Conservation (phyloP, 1,284 basidiomycete species). For the Termitomyces sp. region DNA sequence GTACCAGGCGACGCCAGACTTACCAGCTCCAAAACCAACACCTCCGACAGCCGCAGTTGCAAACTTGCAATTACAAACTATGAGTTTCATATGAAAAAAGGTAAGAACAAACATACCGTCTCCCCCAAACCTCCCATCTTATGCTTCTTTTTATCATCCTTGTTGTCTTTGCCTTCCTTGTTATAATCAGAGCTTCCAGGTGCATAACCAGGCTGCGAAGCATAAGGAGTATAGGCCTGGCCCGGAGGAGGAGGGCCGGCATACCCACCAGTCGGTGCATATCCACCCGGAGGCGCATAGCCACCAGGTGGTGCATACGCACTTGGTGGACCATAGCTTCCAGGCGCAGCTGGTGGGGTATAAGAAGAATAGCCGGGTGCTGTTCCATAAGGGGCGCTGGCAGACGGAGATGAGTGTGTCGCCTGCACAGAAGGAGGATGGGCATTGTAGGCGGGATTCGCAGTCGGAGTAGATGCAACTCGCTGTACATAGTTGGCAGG, state of each 20-base stretch:
- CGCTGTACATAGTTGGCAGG: constrained; percentile 30
- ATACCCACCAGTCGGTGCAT: constrained; percentile 15
- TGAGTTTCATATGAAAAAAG: constrained; percentile 1
- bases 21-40: constrained; percentile 63
- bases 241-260: constrained; percentile 15
- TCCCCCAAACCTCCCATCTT: constrained; percentile 52
- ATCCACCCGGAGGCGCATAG: constrained; percentile 4
- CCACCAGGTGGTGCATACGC: neutral
- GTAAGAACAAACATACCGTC: constrained; percentile 35
- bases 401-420: neutral
- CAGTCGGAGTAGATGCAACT: constrained; percentile 13
- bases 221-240: constrained; percentile 28
- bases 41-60: constrained; percentile 66
- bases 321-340: neutral
- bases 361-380: neutral
- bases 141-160: constrained; percentile 39
- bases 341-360: neutral
- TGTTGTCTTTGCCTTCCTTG: constrained; percentile 30
- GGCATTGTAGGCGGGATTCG: constrained; percentile 12
- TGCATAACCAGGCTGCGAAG: constrained; percentile 29
- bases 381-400: neutral
- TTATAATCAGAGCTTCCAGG: constrained; percentile 2
- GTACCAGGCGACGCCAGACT: constrained; percentile 23
- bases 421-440: constrained; percentile 14
- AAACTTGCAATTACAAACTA: constrained; percentile 35